Conservation (phyloP, 805 yeast genomes). For the Komagataella kurtzmanii region DNA sequence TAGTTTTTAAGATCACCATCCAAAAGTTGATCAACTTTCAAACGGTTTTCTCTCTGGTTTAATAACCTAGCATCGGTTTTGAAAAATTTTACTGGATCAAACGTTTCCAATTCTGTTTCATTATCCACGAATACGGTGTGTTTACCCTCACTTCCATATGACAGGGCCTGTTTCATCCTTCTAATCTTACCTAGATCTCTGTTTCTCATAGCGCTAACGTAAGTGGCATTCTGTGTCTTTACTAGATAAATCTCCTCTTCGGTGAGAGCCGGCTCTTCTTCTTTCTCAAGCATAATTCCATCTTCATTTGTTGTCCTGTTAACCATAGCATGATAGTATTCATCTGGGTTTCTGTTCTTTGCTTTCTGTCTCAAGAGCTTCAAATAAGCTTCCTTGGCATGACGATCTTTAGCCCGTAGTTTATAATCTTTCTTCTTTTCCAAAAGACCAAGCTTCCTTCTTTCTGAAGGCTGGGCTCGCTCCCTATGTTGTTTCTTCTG, state of each 20-base stretch:
- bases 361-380: slow-evolving; percentile 67
- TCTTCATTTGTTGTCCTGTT: slow-evolving; percentile 48
- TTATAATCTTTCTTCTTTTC: slow-evolving; percentile 86
- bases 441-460: slow-evolving; percentile 69
- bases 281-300: slow-evolving; percentile 56
- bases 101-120: slow-evolving; percentile 36
- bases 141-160: slow-evolving; percentile 46
- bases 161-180: slow-evolving; percentile 33
- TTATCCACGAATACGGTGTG: slow-evolving; percentile 82
- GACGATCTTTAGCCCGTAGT: slow-evolving; percentile 41
- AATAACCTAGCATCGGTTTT: slow-evolving; percentile 56
- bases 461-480: slow-evolving; percentile 70
- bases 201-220: slow-evolving; percentile 63
- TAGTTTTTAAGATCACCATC: slow-evolving; percentile 14
- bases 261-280: slow-evolving; percentile 47
- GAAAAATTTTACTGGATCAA: slow-evolving; percentile 55
- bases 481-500: slow-evolving; percentile 96
- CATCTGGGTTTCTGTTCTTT: slow-evolving; percentile 76
- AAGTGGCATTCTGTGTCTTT: slow-evolving; percentile 85
- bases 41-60: slow-evolving; percentile 56
- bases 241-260: slow-evolving; percentile 70
- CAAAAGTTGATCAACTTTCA: slow-evolving; percentile 46
- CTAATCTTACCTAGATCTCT: slow-evolving; percentile 56
- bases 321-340: slow-evolving; percentile 91
- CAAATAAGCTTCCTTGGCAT: slow-evolving; percentile 46